Conservation (phyloP, 257 asterid species). For the Haberlea rhodopensis region DNA sequence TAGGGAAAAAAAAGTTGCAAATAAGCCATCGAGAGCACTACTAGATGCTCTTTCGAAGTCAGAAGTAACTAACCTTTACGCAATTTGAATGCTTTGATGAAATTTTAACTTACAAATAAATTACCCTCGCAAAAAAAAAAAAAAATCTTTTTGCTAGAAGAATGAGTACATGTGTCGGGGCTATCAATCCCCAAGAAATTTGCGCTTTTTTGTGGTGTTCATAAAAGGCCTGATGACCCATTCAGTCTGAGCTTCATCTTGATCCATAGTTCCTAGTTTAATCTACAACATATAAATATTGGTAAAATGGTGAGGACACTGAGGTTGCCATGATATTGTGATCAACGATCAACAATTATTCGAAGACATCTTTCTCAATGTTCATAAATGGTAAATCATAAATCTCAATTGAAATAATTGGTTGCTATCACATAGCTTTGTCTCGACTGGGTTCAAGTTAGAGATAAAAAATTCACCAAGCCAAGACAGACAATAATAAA, state of each 20-base stretch:
- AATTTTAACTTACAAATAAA: no score
- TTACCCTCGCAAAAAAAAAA: neutral
- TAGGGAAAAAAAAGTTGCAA: no score
- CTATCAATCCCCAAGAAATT: conserved; percentile 47
- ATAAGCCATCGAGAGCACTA: no score
- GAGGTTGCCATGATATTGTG: neutral
- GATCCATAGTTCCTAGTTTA: conserved; percentile 79
- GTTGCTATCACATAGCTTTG: neutral
- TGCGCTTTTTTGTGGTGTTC: conserved; percentile 58
- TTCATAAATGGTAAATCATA: no score
- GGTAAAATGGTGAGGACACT: neutral
- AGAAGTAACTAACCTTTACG: neutral
- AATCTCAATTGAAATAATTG: no score
- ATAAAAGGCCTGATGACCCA: conserved; percentile 63
- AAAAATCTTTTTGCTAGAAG: no score
- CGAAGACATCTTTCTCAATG: no score
- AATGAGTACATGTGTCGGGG: neutral
- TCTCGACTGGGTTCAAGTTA: neutral
- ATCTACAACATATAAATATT: conserved; percentile 44
- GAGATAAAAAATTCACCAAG: no score
- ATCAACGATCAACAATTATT: neutral
- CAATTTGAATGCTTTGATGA: neutral
- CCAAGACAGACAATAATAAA: no score
- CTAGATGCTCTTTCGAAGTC: neutral
- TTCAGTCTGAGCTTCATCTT: conserved; percentile 73